Evolutionary conservation across 225 moss, liverwort and hornwort genomes (phyloP), one percentile per base, ranked within the genome.

Genomic region (Physcomitrium patens): DNA sequence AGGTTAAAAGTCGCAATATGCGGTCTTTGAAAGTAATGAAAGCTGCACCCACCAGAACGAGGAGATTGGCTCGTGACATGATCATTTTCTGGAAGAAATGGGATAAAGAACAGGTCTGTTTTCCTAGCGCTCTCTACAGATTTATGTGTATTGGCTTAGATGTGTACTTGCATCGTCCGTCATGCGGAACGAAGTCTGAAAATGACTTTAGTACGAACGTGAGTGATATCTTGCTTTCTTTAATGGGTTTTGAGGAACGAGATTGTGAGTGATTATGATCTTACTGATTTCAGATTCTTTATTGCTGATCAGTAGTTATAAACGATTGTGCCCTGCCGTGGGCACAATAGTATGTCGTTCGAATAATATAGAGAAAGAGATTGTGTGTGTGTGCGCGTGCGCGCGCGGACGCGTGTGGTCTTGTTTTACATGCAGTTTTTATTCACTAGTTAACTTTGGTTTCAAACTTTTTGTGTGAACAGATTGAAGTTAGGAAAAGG

Each of bases 11-110:
- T 74, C 87, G 91, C 80, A 93, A 90, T 57, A 63, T 87, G 31
- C 90, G 97, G 19, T 94, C 97, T 43, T 65, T 90, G 73, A 97
- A 87, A 84, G 78, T 90, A 45, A 77, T 91, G 79, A 87, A 83
- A 76, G 87, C 90, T 75, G 94, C 93, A 69, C 89, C 92, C 16
- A 81, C 82, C 64, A 85, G 97, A 60, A 89, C 87, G 41, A 88
- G 94, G 80, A 86, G 94, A 76, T 76, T 97, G 80, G 88, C 94
- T 8, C 85, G 91, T 55, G 97, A 97, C 59, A 94, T 93, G 90
- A 87, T 94, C 58, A 89, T 97, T 49, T 94, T 94, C 64, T 97
- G 97, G 97, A 97, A 89, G 79, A 94, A 90, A 75, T 91, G 91
- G 81, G 97, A 97, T 81, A 97, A 94, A 73, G 97, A 97, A 68